Percentiles rank a stretch among this genome's conserved stretches.
Evolutionary conservation across 2,329 filamentous ascomycete genomes (phyloP).

Genomic region (Dothiorella sarmentorum): DNA sequence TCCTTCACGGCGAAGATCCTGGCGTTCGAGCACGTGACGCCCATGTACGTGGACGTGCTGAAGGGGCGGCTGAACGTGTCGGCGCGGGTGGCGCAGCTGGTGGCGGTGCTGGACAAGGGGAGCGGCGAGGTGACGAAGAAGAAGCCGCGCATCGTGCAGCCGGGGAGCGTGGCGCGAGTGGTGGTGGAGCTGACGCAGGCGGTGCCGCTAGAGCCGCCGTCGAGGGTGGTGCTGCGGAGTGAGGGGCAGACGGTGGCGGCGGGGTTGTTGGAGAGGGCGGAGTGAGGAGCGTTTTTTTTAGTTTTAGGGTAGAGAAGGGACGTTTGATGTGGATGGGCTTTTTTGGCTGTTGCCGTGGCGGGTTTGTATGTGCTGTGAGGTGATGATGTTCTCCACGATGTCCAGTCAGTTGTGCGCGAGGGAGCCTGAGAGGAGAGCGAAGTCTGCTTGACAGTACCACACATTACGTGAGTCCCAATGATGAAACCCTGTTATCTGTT

Average conservation of each 20-base stretch:
- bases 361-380: too few relatives aligned
- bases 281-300: too few relatives aligned
- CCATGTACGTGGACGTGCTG: slow-evolving; percentile 86
- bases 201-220: slow-evolving; percentile 75
- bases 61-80: slow-evolving; percentile 76
- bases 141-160: slow-evolving; percentile 78
- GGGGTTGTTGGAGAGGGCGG: slow-evolving; percentile 66
- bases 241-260: slow-evolving; percentile 83
- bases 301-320: too few relatives aligned
- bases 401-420: too few relatives aligned
- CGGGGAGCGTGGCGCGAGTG: slow-evolving; percentile 73
- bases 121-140: slow-evolving; percentile 75
- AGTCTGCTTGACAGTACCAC: too few relatives aligned
- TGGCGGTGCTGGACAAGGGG: slow-evolving; percentile 73
- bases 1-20: slow-evolving; percentile 79
- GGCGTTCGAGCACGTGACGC: slow-evolving; percentile 84
- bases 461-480: too few relatives aligned
- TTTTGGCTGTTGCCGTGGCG: too few relatives aligned
- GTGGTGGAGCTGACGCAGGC: slow-evolving; percentile 69
- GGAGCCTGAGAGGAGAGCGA: too few relatives aligned
- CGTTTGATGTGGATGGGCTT: too few relatives aligned
- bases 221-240: slow-evolving; percentile 75
- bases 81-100: slow-evolving; percentile 68
- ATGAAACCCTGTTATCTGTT: too few relatives aligned
- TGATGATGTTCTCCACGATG: too few relatives aligned